Conservation (phyloP, 768 basidiomycete species). For the Hypsizygus marmoreus region DNA sequence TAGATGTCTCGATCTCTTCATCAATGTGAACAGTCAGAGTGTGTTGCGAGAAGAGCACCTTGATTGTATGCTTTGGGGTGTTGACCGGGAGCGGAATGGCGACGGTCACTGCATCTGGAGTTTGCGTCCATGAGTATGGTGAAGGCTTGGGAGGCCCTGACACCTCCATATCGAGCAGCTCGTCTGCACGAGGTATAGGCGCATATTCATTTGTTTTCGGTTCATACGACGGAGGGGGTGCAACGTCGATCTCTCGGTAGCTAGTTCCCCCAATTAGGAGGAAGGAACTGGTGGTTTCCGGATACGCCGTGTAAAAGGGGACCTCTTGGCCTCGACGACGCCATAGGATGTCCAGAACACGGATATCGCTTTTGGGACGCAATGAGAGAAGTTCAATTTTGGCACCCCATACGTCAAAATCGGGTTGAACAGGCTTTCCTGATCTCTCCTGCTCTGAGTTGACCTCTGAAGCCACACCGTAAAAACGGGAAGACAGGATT, state of each 20-base stretch:
- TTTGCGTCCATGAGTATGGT: slow-evolving; percentile 94
- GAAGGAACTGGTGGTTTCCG: slow-evolving; percentile 45
- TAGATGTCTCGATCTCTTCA: slow-evolving; percentile 29
- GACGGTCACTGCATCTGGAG: slow-evolving; percentile 78
- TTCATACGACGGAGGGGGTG: slow-evolving; percentile 42
- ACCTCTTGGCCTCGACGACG: slow-evolving; percentile 68
- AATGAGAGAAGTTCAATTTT: slow-evolving; percentile 47
- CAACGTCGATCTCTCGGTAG: slow-evolving; percentile 46
- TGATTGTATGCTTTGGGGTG: slow-evolving; percentile 64
- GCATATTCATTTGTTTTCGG: slow-evolving; percentile 68
- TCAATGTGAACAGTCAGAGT: slow-evolving; percentile 68
- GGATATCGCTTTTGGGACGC: slow-evolving; percentile 28
- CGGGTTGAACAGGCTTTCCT: slow-evolving; percentile 30
- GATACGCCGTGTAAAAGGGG: slow-evolving; percentile 59
- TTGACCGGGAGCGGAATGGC: slow-evolving; percentile 80
- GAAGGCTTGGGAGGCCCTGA: slow-evolving; percentile 53
- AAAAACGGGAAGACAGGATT: slow-evolving; percentile 62
- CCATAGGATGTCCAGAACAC: slow-evolving; percentile 62
- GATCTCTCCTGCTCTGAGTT: slow-evolving; percentile 17
- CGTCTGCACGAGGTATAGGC: slow-evolving; percentile 65
- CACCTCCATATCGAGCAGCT: slow-evolving; percentile 48
- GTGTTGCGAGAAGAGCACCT: slow-evolving; percentile 62
- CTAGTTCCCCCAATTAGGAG: slow-evolving; percentile 59
- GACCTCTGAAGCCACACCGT: slow-evolving; percentile 25
- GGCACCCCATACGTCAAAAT: slow-evolving; percentile 71